Percentiles rank a stretch among this genome's conserved stretches.
Conservation (phyloP, 2,329 filamentous ascomycete species). For the Colletotrichum lindemuthianum region DNA sequence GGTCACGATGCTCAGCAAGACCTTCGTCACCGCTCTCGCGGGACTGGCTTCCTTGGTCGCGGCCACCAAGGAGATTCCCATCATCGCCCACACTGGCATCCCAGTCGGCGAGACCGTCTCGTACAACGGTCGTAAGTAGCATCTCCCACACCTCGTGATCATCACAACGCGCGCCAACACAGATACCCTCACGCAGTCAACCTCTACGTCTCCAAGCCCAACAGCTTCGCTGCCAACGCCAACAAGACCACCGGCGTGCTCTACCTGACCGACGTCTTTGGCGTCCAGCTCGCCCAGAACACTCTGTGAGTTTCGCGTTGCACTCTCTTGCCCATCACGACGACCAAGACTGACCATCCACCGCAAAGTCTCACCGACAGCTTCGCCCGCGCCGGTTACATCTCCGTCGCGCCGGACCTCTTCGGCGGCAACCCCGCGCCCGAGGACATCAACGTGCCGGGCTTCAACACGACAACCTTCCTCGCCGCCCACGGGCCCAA, state of each 20-base stretch:
- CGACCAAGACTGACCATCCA: not conserved
- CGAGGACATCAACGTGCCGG: slow-evolving; percentile 46
- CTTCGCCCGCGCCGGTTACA: slow-evolving; percentile 73
- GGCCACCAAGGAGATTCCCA: slow-evolving; percentile 21
- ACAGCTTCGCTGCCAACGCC: not conserved
- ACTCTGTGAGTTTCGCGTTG: slow-evolving; percentile 28
- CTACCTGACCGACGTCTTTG: slow-evolving; percentile 49
- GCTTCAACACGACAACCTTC: slow-evolving; percentile 55
- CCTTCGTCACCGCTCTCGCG: slow-evolving; percentile 7
- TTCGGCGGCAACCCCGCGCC: slow-evolving; percentile 68
- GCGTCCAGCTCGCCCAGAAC: slow-evolving; percentile 45
- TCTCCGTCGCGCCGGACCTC: slow-evolving; percentile 72
- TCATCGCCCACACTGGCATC: slow-evolving; percentile 28
- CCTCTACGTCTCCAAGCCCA: slow-evolving; percentile 32
- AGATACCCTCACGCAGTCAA: not conserved
- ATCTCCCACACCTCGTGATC: not conserved
- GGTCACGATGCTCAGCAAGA: slow-evolving; percentile 27
- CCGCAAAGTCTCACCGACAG: slow-evolving; percentile 65
- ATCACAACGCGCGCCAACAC: not conserved
- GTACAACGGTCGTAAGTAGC: slow-evolving; percentile 26
- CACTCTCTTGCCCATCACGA: not conserved
- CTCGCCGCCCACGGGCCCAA: slow-evolving; percentile 50
- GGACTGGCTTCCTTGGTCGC: slow-evolving; percentile 16
- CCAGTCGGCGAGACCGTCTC: slow-evolving; percentile 22
- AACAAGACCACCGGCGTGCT: slow-evolving; percentile 24